Base-by-base conservation (phyloP, 148 eudicot species). In the Agrostemma githago region DNA sequence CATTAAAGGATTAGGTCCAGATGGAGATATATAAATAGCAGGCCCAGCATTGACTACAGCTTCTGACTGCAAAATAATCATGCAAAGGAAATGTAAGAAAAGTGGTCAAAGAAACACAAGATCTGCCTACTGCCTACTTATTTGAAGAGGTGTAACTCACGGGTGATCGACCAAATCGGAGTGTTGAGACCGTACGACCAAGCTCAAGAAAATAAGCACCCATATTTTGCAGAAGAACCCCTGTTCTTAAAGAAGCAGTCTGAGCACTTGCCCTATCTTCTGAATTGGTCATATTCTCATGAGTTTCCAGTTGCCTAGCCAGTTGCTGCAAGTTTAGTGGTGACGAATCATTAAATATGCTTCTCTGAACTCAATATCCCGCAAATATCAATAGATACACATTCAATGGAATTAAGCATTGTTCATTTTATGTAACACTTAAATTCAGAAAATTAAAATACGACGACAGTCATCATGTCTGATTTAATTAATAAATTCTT, bases 1-100 rank as follows among this genome's bases (percentile, higher is more conserved):
- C 88, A 85, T 85, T n/a, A 85, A 78, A 9, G 88, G 88, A 78
- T 85, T 85, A 38, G 88, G 88, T 62, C 88, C 86, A 73, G 88
- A 66, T 21, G 84, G 72, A 38, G 88, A 85, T 69, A 85, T 76
- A 76, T 70, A 85, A 72, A 85, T 79, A 26, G 85, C 88, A 76
- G 88, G 88, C 26, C 88, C 88, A 43, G 88, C 80, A 64, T 85
- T 85, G 63, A 85, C 80, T 8, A 80, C 81, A 61, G 86, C 84
- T 71, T 85, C 86, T 46, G 86, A 76, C 88, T 85, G 84, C 80
- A 83, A 43, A 66, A 56, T 64, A 61, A 41, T 68, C 66, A 20
- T 20, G 6, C 17, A 14, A 48, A 12, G 59, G 70, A 67, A 63
- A 70, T 17, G 68, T 5, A 72, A 51, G 65, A 59, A 76, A 7